Evolutionary conservation across 2,329 filamentous ascomycete genomes (phyloP), one percentile per base, ranked within the genome.

Genomic region (Talaromyces piceae): DNA sequence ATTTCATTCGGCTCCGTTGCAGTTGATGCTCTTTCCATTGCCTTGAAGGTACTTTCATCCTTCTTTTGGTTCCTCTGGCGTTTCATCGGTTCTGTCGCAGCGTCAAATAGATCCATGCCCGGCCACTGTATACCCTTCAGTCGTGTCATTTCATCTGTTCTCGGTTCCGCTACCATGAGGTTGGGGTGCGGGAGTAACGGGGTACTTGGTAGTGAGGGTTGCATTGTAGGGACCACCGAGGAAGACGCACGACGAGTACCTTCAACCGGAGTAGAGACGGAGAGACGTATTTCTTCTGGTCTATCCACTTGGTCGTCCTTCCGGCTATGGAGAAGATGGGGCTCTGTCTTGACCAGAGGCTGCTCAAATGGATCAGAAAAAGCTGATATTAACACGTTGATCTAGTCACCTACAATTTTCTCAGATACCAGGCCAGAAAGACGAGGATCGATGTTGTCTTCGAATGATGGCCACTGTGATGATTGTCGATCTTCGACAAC

Each of bases 101-200:
- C 73, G 59, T 77, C 75, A 56, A 77, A 77, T 26, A 77, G 63
- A 54, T 73, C 71, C 75, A 77, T 77, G 18, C 75, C 75, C 23
- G 74, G 74, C 71, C 72, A 77, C 30, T 70, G 58, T 16, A 74
- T 63, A 1, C 75, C 75, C 56, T 77, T 77, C 30, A 77, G 59
- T 55, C 69, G 68, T 46, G 64, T 59, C 28, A 69, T 66, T 30
- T 71, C 70, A 27, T 71, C 69, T 3, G 59, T 57, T 27, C 61
- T 64, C 37, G 61, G 59, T 23, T 62, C 66, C n/a, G 63, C 61
- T 3, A 26, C 5, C 20, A 49, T 50, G 18, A 47, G 46, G 1
- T 54, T 53, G 18, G 63, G 58, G 13, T 47, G 43, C 51, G n/a
- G 60, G 56, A 25, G 59, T 46, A 41, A 57, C 47, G 16, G 52